Percentiles rank a stretch among this genome's conserved stretches.
phyloP scores from a whole-genome alignment of 1,139 yeast genomes.

The Suhomyces kunorum region DNA sequence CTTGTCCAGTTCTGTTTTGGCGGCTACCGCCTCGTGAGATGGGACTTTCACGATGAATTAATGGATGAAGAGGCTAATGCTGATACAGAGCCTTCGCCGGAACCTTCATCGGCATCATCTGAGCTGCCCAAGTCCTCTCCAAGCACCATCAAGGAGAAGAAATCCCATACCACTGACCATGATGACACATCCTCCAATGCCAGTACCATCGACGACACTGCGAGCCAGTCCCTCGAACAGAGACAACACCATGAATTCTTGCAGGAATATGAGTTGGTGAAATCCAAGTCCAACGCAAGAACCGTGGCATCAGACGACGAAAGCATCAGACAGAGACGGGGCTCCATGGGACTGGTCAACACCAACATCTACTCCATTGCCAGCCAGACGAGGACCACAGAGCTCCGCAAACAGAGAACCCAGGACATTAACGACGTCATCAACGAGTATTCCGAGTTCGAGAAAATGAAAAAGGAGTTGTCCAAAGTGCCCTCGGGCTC shows the following conservation, averaged over 20 bases:
- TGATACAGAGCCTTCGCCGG: too few species aligned
- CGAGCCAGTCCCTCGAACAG: slow-evolving; percentile 9
- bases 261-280: slow-evolving; percentile 16
- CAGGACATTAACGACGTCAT: slow-evolving; percentile 60
- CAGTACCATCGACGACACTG: slow-evolving; percentile 3
- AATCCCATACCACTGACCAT: not conserved
- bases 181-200: slow-evolving; percentile 10
- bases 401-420: slow-evolving; percentile 45
- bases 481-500: slow-evolving; percentile 14
- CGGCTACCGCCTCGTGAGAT: slow-evolving; percentile 65
- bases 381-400: slow-evolving; percentile 33
- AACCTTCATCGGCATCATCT: too few species aligned
- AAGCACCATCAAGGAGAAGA: not conserved
- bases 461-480: slow-evolving; percentile 23
- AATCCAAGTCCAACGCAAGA: slow-evolving; percentile 14
- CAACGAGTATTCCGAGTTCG: slow-evolving; percentile 58
- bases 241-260: slow-evolving; percentile 25
- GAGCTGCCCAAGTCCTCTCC: not conserved
- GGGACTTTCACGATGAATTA: slow-evolving; percentile 58
- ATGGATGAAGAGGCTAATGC: slow-evolving; percentile 5
- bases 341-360: slow-evolving; percentile 12
- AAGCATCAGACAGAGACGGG: slow-evolving; percentile 5
- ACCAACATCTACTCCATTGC: slow-evolving; percentile 18
- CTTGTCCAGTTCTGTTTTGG: slow-evolving; percentile 77
- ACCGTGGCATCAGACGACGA: slow-evolving; percentile 10